Evolutionary conservation across 2,329 filamentous ascomycete species (phyloP).

Genomic region (Aspergillus glaucus): DNA sequence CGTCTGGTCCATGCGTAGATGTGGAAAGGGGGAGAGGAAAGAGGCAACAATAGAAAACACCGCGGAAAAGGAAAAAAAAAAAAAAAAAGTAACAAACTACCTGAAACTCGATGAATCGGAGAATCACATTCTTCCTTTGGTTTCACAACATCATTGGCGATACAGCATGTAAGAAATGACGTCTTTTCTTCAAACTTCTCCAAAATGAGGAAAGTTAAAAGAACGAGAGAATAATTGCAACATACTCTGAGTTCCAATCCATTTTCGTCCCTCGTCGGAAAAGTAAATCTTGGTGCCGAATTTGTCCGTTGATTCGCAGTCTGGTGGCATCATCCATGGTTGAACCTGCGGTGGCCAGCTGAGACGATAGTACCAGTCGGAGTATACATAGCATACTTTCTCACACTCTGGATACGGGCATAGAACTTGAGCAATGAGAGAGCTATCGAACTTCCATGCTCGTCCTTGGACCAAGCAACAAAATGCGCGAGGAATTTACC

Average conservation of each 20-base stretch:
- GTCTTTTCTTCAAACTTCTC: neutral
- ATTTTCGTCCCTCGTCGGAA: neutral
- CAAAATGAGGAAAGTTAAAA: neutral
- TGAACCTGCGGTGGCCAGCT: neutral
- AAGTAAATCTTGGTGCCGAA: neutral
- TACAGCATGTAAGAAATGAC: neutral
- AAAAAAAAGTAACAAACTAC: neutral
- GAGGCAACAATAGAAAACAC: too few species aligned
- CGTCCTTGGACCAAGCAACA: neutral
- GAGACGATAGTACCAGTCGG: neutral
- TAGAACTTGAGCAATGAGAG: neutral
- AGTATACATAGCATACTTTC: neutral
- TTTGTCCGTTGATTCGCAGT: neutral
- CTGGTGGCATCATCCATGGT: neutral
- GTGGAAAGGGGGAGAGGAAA: too few species aligned
- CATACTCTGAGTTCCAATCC: neutral
- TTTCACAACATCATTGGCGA: neutral
- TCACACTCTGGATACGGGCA: neutral
- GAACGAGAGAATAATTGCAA: neutral
- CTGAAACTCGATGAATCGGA: neutral
- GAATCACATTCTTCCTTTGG: conserved; percentile 1
- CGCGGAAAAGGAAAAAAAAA: neutral
- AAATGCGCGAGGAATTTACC: neutral
- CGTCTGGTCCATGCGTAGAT: too few species aligned
- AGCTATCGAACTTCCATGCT: neutral